Conservation (phyloP, 164 flowering plant species). For the Vitis riparia region DNA sequence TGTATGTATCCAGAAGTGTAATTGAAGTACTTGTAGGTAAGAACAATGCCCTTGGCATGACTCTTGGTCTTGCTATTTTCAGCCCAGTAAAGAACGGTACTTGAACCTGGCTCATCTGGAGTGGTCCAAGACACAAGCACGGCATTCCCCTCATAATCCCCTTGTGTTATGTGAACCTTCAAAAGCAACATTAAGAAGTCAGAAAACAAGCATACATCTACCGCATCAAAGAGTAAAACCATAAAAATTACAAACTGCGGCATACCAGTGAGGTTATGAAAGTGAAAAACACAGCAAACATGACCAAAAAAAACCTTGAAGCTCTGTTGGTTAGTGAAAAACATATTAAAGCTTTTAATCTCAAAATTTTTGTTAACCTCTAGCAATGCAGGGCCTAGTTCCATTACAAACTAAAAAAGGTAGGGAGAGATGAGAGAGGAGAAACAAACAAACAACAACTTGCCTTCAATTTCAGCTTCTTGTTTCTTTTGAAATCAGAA, state of each 20-base stretch:
- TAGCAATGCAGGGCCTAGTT: too few species aligned
- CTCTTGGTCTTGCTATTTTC: conserved; percentile 29
- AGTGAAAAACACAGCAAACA: too few species aligned
- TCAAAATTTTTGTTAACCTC: too few species aligned
- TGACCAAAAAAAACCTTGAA: too few species aligned
- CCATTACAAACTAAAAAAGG: too few species aligned
- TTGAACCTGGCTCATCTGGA: conserved; percentile 47
- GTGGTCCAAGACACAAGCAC: conserved; percentile 62
- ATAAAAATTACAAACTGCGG: background rate
- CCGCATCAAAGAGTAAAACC: background rate
- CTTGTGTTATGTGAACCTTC: conserved; percentile 63
- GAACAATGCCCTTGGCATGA: conserved; percentile 22
- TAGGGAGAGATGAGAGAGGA: too few species aligned
- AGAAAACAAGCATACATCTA: background rate
- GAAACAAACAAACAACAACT: too few species aligned
- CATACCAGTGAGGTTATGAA: too few species aligned
- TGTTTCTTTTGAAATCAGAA: too few species aligned
- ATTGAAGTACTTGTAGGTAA: conserved; percentile 40
- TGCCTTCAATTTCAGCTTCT: too few species aligned
- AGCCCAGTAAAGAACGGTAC: conserved; percentile 41
- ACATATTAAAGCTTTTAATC: too few species aligned
- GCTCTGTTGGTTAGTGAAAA: too few species aligned
- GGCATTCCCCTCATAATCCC: conserved; percentile 44
- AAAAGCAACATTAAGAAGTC: background rate
- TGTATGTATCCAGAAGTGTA: conserved; percentile 58